Evolutionary conservation across 768 basidiomycete genomes (phyloP), one percentile per base, ranked within the genome.

Genomic region (Phlebiopsis flavidoalba): DNA sequence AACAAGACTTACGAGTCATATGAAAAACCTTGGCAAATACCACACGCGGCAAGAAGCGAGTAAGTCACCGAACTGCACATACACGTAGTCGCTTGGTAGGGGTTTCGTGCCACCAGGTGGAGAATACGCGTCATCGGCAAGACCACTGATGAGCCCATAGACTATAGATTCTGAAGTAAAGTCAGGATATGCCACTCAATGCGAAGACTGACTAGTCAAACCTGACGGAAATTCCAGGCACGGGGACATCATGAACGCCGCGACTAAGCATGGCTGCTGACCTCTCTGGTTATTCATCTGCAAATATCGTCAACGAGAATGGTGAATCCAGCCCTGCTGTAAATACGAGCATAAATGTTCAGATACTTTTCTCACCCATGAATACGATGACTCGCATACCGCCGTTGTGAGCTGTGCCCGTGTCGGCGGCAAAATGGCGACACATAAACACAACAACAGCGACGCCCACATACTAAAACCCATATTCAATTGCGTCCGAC

Each of bases 1-100:
- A 52, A 40, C 53, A 31, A 36, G 24, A 36, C 65, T 49, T 63
- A 79, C 80, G 63, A 63, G 19, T 77, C 60, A 61, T 72, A 76
- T 2, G 71, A 72, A 31, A 72, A 70, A 31, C 76, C 77, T 66
- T 87, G 85, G 67, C 85, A 87, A 33, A 76, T 66, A 26, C 76
- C 82, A 69, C 85, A 87, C 10, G 85, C 85, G 59, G 79, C 80
- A 63, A 86, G 73, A 21, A 83, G 60, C 8, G 78, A 81, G 63
- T 86, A 87, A 0, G 77, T 75, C 35, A 85, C 80, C 5, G 83
- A 78, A 65, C 75, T 85, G 65, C 85, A 86, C 64, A 79, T 75
- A 62, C 85, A 86, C 5, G 66, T 43, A 55, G 77, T 72, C 15
- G 76, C 53, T 73, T 11, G 47, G 26, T 51, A 51, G 50, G 31